Base-by-base conservation (phyloP, 495 filamentous ascomycete species). In the Poronia punctata region DNA sequence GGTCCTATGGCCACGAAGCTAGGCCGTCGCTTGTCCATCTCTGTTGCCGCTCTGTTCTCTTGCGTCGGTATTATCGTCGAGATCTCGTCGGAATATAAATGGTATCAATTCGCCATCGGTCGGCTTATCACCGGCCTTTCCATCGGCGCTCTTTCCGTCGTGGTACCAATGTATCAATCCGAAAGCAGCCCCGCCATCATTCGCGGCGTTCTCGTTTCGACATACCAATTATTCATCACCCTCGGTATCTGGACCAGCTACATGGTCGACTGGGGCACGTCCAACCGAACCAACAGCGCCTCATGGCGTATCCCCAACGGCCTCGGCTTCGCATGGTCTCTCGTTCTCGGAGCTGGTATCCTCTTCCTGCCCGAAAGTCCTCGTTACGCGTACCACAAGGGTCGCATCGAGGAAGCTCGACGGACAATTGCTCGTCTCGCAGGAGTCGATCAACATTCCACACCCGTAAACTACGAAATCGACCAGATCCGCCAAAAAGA, bases 201-300 rank as follows among this genome's bases (percentile, higher is more conserved):
- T 44, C 77, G 82, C 46, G 81, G 80, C 57, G 67, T 82, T 35
- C 72, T 84, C 44, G 72, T 85, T 46, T 78, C 71, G 43, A 74
- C 74, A 28, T 92, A 93, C 68, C 86, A 93, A 66, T 75, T 93
- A 16, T 88, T 92, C 66, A 84, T 92, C 59, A 87, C 87, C 20
- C 71, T 88, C 42, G 86, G 86, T 48, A 92, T 90, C 62, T 86
- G 87, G 65, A 75, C 79, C 31, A 83, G 85, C 45, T 79, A 86
- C 61, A 79, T 83, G 61, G 72, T 90, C 71, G 88, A 92, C 62
- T 92, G 70, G 57, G 86, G 84, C 25, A 88, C 86, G 17, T 50
- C 75, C 18, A 62, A 62, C 28, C 60, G 58, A 28, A 22, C 44
- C 15, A 64, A 52, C 38, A 76, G 77, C 26, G 74, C 71, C 21